Conservation (phyloP, 805 yeast species). For the Teunomyces tritomae region DNA sequence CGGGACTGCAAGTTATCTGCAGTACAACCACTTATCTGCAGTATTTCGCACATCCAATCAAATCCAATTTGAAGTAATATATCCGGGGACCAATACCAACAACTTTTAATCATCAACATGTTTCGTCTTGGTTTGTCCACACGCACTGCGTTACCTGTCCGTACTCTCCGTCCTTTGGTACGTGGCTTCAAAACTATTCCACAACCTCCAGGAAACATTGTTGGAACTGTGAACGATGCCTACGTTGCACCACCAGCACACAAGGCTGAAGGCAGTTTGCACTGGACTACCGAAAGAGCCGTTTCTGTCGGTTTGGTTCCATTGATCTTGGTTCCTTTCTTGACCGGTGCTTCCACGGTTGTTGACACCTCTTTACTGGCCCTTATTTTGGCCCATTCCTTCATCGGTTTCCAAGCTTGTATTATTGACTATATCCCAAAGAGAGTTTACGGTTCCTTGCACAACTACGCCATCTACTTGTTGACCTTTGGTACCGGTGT, state of each 20-base stretch:
- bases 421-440: conserved; percentile 75
- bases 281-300: conserved; percentile 70
- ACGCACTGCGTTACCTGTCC: conserved; percentile 1
- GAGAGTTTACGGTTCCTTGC: conserved; percentile 68
- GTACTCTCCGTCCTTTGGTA: conserved; percentile 14
- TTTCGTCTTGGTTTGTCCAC: conserved; percentile 3
- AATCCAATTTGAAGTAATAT: conserved; percentile 7
- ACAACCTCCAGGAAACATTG: conserved; percentile 73
- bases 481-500: conserved; percentile 63
- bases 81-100: conserved; percentile 12
- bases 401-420: conserved; percentile 73
- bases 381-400: conserved; percentile 59
- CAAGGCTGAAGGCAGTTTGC: conserved; percentile 63
- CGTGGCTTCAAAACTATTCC: conserved; percentile 48
- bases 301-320: conserved; percentile 65
- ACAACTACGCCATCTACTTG: conserved; percentile 56
- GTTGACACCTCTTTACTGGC: conserved; percentile 58
- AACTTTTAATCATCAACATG: conserved; percentile 4
- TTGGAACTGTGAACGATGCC: conserved; percentile 73
- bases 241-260: conserved; percentile 57
- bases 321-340: conserved; percentile 57
- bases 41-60: conserved; percentile 7
- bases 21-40: background rate
- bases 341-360: conserved; percentile 50
- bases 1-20: background rate